Evolutionary conservation across 1,139 yeast genomes (phyloP), one percentile per base, ranked within the genome.

Genomic region (Lodderomyces elongisporus): DNA sequence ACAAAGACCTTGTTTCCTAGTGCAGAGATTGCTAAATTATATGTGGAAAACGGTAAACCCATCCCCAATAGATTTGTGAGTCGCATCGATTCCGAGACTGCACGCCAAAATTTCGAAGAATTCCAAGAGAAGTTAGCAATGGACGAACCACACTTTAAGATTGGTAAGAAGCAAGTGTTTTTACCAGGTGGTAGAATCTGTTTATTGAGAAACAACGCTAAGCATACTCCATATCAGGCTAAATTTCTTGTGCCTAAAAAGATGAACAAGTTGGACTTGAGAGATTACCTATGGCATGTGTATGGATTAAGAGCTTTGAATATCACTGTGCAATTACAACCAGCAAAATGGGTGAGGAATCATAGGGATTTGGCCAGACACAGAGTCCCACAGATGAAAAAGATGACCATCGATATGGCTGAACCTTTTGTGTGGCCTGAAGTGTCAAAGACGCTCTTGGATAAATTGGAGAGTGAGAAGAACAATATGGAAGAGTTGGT

Each of bases 351-450:
- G 63, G 60, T 63, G 14, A 70, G 93, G 50, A 70, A 75, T 18
- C 67, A 76, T 37, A 71, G 73, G 32, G 77, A 76, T 43, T 69
- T 77, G 36, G 85, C 84, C 20, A 77, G 96, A 49, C 75, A 79
- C 57, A 77, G 96, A 60, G 66, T 70, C 5, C 80, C 94, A 2
- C 96, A 87, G 60, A 74, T 75, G 47, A 89, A 89, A 66, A 87
- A 88, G 60, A 89, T 89, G 96, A 88, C 96, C 13, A 81, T 88
- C 35, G 96, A 87, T 50, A 83, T 89, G 91, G 78, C 77, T 36
- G 87, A 87, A 44, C 96, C 97, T 14, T 89, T 89, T 52, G 72
- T 88, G 32, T 89, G 96, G 96, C 97, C 97, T 3, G 81, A 73
- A 31, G 78, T 79, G 47, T 62, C 72, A 2, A 43, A 45, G 18